phyloP scores from a whole-genome alignment of 2,329 filamentous ascomycete species.

The Xylaria sp. region DNA sequence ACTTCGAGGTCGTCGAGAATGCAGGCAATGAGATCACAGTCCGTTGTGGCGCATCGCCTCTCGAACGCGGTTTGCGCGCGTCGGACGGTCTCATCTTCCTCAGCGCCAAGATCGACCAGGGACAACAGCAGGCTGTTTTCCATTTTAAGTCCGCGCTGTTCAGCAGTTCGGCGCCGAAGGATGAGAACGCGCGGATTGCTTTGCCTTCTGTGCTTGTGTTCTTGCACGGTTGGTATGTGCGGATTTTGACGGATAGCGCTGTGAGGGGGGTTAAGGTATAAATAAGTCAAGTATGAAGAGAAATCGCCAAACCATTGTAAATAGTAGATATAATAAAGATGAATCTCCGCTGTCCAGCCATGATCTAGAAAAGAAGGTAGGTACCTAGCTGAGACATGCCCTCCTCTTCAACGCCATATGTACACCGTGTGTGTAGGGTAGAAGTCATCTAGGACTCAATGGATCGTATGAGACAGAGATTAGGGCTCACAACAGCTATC shows the following conservation, averaged over 20 bases:
- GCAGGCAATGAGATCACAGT: constrained; percentile 28
- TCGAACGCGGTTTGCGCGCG: constrained; percentile 26
- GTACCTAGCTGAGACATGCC: too few relatives aligned
- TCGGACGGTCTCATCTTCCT: constrained; percentile 31
- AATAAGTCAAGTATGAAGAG: background rate
- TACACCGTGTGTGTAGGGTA: too few relatives aligned
- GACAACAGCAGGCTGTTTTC: constrained; percentile 29
- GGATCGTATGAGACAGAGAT: too few relatives aligned
- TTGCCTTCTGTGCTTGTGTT: constrained; percentile 27
- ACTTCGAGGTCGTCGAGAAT: constrained; percentile 33
- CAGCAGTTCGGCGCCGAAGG: constrained; percentile 25
- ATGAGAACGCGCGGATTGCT: constrained; percentile 19
- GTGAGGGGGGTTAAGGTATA: constrained; percentile 27
- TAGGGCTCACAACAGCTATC: too few relatives aligned
- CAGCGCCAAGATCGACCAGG: constrained; percentile 29
- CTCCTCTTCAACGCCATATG: too few relatives aligned
- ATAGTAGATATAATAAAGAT: background rate
- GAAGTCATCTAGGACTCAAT: too few relatives aligned
- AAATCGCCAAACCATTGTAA: background rate
- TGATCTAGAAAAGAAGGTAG: too few relatives aligned
- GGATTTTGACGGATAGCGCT: constrained; percentile 27
- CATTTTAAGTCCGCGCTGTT: constrained; percentile 31
- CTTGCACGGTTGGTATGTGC: constrained; percentile 30
- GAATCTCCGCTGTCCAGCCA: too few relatives aligned
- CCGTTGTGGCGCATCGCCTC: constrained; percentile 30